Evolutionary conservation across 768 basidiomycete genomes (phyloP).

Genomic region (Suillus decipiens): DNA sequence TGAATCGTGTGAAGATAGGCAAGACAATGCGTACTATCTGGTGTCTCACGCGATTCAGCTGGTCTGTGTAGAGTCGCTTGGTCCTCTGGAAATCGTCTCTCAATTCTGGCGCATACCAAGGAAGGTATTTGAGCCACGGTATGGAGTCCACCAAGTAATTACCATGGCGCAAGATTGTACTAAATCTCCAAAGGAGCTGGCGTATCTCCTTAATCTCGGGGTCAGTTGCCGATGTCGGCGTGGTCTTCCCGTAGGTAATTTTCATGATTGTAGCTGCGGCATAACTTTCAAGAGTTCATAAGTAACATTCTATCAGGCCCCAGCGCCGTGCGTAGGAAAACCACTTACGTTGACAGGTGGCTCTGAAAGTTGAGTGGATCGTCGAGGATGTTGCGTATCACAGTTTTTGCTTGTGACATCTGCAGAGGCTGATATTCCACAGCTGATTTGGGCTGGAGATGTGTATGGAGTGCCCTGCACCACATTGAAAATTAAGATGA

Average conservation of each 20-base stretch:
- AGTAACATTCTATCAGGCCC: neutral
- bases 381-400: neutral
- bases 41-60: neutral
- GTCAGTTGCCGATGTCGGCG: neutral
- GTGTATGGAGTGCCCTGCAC: neutral
- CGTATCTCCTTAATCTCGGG: neutral
- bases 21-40: neutral
- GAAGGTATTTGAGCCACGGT: neutral
- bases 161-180: neutral
- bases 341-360: neutral
- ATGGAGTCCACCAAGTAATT: neutral
- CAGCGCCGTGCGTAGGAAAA: neutral
- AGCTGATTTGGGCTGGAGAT: neutral
- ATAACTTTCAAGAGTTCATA: neutral
- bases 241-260: neutral
- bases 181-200: neutral
- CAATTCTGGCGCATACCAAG: neutral
- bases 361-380: neutral
- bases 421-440: neutral
- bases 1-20: neutral
- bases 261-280: neutral
- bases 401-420: slow-evolving; percentile 10
- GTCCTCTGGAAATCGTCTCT: neutral
- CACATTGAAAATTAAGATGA: neutral
- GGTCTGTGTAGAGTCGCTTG: neutral